Evolutionary conservation across 1,284 basidiomycete species (phyloP).

Genomic region (Xerocomus minutiporus): DNA sequence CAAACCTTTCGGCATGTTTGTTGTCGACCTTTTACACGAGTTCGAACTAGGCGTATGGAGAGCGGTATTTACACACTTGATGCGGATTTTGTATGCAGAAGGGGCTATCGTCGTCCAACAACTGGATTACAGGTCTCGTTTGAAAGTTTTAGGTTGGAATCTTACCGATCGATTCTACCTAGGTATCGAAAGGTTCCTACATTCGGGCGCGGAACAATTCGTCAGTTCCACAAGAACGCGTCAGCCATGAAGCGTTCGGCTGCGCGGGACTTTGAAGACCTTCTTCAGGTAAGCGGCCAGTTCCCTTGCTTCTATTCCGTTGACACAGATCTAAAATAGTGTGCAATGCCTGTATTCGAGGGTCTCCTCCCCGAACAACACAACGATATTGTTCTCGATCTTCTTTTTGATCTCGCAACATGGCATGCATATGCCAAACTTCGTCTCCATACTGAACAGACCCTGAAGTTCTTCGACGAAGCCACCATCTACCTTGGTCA

Average conservation of each 20-base stretch:
- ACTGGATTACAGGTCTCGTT: not conserved
- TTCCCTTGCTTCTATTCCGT: too few relatives aligned
- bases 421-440: conserved; percentile 27
- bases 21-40: not conserved
- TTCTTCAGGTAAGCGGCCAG: not conserved
- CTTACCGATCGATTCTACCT: not conserved
- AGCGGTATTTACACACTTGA: not conserved
- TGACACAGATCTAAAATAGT: conserved; percentile 8
- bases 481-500: conserved; percentile 36
- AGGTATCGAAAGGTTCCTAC: not conserved
- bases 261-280: not conserved
- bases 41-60: not conserved
- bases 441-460: conserved; percentile 24
- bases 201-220: not conserved
- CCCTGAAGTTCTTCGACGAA: conserved; percentile 33
- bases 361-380: conserved; percentile 13
- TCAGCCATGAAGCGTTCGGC: not conserved
- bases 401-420: not conserved
- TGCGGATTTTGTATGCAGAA: not conserved
- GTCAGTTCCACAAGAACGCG: not conserved
- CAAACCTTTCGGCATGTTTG: not conserved
- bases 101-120: not conserved
- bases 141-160: too few relatives aligned
- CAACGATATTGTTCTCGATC: conserved; percentile 18
- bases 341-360: conserved; percentile 24